Percentiles rank a stretch among this genome's conserved stretches.
Evolutionary conservation across 176 grass and related monocot species (phyloP).

Genomic region (Themeda triandra): DNA sequence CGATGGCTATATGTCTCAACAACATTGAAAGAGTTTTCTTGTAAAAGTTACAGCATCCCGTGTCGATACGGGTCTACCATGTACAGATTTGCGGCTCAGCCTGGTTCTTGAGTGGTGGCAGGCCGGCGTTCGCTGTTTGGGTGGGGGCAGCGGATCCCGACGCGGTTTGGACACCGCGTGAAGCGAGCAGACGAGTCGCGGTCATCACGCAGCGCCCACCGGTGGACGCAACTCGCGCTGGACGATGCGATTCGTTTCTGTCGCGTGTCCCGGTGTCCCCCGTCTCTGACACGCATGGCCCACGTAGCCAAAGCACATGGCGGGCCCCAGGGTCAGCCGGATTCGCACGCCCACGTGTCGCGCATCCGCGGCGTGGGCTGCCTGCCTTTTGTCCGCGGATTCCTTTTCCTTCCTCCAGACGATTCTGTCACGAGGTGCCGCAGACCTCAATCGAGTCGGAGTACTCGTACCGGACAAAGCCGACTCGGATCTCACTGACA

Average conservation of each 20-base stretch:
- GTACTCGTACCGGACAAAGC: background rate
- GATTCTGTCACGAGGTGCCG: background rate
- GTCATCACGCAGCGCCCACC: background rate
- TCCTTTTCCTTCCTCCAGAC: background rate
- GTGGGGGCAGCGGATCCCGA: background rate
- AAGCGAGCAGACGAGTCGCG: background rate
- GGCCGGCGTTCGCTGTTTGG: background rate
- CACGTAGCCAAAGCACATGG: background rate
- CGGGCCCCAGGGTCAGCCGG: background rate
- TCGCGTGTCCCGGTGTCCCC: too few relatives aligned
- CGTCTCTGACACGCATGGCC: background rate
- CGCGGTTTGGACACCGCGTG: conserved; percentile 26
- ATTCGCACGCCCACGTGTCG: background rate
- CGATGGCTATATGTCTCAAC: too few relatives aligned
- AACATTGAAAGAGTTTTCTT: too few relatives aligned
- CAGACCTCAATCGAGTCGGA: background rate
- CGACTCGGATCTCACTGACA: background rate
- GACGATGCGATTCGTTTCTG: too few relatives aligned
- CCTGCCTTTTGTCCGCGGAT: background rate
- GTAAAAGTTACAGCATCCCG: too few relatives aligned
- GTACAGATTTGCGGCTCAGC: too few relatives aligned
- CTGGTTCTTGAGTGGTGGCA: background rate
- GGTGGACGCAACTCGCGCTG: background rate
- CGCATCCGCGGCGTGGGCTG: background rate
- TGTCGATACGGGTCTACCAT: too few relatives aligned